Base-by-base conservation (phyloP, 306 rosid genomes). In the Echinosophora koreensis region DNA sequence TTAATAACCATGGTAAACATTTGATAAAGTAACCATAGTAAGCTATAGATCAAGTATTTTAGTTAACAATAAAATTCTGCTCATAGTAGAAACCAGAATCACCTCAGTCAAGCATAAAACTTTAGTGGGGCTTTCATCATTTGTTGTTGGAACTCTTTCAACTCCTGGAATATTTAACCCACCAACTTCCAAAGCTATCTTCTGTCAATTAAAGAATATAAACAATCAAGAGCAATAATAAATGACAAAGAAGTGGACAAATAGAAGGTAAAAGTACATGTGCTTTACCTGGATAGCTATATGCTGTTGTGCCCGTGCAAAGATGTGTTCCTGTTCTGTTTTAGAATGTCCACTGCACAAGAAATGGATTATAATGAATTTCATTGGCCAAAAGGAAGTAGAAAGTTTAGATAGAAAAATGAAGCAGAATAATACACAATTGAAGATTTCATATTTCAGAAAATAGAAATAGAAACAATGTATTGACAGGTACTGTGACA, bases 261-360 rank as follows among this genome's bases (percentile, higher is more conserved):
- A 35, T 4, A 77, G 39, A 74, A 42, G 41, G 66, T 41, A 27
- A 17, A 58, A 11, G 78, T 18, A 11, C 8, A 34, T 30, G 17
- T 35, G 71, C 54, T 78, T 76, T 71, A 81, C 97, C 87, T 92
- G 97, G 83, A 88, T 85, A 39, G 92, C 90, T 74, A 89, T 88
- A 80, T 89, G 92, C 84, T 91, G 94, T 66, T 91, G 97, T 51
- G 94, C 94, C 84, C 80, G 91, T 41, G 84, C 89, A 74, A 89
- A 84, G 38, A 89, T 76, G 82, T 85, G 75, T 57, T 92, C 97
- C 82, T 92, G 93, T 72, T 92, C 97, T 69, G 93, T 78, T 92
- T 86, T 89, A 73, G 92, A 82, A 71, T 92, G 97, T 63, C 85
- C 88, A 3, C 80, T 84, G 85, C 88, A 77, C 68, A 39, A 66